Percentiles rank a stretch among this genome's conserved stretches.
phyloP scores from a whole-genome alignment of 75 land plant genomes.

The Pseudotsuga menziesii region DNA sequence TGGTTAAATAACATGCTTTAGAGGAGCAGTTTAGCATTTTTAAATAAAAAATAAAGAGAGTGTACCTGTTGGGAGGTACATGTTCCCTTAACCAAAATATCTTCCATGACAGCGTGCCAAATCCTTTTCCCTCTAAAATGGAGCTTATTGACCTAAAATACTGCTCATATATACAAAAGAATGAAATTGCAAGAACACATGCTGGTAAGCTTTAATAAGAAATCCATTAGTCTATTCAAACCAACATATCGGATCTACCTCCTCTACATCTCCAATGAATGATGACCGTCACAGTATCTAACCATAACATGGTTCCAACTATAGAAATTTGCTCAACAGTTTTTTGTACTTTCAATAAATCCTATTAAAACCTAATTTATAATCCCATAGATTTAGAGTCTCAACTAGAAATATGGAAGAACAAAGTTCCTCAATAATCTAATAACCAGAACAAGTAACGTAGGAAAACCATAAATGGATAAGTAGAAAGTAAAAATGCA shows the following conservation, averaged over 20 bases:
- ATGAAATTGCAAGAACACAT: not conserved
- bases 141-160: not conserved
- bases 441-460: no score
- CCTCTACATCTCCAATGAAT: slow-evolving; percentile 61
- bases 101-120: slow-evolving; percentile 36
- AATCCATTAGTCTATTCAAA: no score
- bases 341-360: no score
- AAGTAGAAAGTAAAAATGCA: no score
- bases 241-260: slow-evolving; percentile 34
- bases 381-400: no score
- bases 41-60: not conserved
- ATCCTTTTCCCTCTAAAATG: slow-evolving; percentile 35
- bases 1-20: no score
- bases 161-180: not conserved
- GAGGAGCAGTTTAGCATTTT: no score
- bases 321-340: slow-evolving; percentile 56
- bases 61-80: slow-evolving; percentile 33
- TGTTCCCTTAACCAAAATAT: slow-evolving; percentile 39
- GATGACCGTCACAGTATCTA: slow-evolving; percentile 89
- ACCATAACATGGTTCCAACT: slow-evolving; percentile 87
- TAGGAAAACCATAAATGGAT: no score
- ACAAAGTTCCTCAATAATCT: no score
- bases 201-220: slow-evolving; percentile 1
- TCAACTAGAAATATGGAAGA: slow-evolving; percentile 37
- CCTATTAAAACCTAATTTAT: no score